Conservation (phyloP, 148 eudicot genomes). For the Amaranthus palmeri region DNA sequence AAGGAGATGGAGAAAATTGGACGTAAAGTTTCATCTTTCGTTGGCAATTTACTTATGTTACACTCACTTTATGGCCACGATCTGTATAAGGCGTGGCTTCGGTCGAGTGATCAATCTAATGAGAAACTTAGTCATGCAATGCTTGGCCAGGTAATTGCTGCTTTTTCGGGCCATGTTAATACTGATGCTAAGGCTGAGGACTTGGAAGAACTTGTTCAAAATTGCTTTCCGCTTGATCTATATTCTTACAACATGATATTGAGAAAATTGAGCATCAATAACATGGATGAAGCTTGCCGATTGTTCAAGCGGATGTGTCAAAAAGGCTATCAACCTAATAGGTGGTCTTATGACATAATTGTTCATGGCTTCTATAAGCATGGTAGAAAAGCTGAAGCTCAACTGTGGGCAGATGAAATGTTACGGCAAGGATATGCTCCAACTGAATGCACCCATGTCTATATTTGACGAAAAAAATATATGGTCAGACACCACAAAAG, state of each 20-base stretch:
- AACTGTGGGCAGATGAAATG: constrained; percentile 52
- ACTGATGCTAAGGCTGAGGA: constrained; percentile 28
- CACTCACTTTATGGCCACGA: constrained; percentile 40
- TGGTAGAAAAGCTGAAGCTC: constrained; percentile 55
- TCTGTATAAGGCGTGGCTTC: constrained; percentile 50
- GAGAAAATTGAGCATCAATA: constrained; percentile 39
- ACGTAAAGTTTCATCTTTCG: constrained; percentile 54
- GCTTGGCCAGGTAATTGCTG: constrained; percentile 49
- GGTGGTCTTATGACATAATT: constrained; percentile 61
- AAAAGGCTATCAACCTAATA: constrained; percentile 63
- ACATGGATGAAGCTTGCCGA: constrained; percentile 49
- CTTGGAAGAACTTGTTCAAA: constrained; percentile 44
- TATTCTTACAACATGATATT: constrained; percentile 65
- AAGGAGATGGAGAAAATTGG: constrained; percentile 49
- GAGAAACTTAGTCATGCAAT: constrained; percentile 33
- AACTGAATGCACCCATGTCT: constrained; percentile 10
- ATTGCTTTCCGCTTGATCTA: constrained; percentile 52
- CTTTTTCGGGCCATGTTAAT: constrained; percentile 38
- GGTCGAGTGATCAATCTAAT: constrained; percentile 32
- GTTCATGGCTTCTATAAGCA: constrained; percentile 45
- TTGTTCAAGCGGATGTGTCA: constrained; percentile 39
- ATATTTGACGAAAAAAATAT: constrained; percentile 5
- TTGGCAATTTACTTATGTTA: constrained; percentile 59
- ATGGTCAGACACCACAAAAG: constrained; percentile 1
- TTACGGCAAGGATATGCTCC: constrained; percentile 43